Conservation (phyloP, 2,329 filamentous ascomycete species). For the Leptographium radiaticola region DNA sequence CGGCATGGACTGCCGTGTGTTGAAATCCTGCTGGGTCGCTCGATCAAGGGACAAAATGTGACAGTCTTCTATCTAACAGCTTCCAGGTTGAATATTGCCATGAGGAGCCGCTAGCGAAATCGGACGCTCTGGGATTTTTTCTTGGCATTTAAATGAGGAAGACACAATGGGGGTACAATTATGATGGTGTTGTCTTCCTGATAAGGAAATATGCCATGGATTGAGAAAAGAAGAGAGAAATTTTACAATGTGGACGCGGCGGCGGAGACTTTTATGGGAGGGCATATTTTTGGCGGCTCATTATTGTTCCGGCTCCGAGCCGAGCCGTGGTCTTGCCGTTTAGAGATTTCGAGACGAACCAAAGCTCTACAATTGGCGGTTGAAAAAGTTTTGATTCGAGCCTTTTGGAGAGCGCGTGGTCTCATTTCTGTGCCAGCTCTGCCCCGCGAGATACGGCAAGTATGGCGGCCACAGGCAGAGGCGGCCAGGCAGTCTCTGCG, state of each 20-base stretch:
- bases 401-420: not conserved
- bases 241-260: not conserved
- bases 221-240: constrained; percentile 23
- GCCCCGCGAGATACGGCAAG: not conserved
- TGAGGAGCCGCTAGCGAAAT: constrained; percentile 96
- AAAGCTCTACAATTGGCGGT: not conserved
- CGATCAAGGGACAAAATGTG: constrained; percentile 5
- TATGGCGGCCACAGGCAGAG: constrained; percentile 48
- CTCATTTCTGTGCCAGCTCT: not conserved
- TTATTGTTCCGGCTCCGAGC: constrained; percentile 6
- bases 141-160: constrained; percentile 93
- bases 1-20: too few species aligned
- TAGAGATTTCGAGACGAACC: not conserved
- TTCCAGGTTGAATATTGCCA: constrained; percentile 11
- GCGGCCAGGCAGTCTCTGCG: constrained; percentile 33
- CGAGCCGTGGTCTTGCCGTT: not conserved
- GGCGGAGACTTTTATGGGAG: not conserved
- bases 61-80: constrained; percentile 15
- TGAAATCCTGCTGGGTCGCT: not conserved
- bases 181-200: constrained; percentile 24
- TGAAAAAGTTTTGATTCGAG: not conserved
- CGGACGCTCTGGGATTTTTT: constrained; percentile 59
- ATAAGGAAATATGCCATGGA: constrained; percentile 81
- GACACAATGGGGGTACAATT: constrained; percentile 48
- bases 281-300: not conserved